These are phyloP conservation scores for Volvox carteri DNA, from an alignment of 163 green algal genomes.

Conservation along the genomic window DNA sequence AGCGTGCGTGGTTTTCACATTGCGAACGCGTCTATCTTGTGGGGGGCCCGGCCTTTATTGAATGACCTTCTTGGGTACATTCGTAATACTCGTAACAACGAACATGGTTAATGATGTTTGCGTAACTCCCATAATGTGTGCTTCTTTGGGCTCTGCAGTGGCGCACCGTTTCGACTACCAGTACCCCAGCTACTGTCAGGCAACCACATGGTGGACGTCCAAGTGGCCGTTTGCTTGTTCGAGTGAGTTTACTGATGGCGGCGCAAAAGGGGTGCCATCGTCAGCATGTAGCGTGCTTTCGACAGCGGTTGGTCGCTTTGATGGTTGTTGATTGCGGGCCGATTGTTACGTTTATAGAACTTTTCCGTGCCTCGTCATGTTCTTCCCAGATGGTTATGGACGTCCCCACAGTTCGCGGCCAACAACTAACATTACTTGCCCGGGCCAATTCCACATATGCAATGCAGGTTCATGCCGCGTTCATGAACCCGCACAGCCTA, in stretches of 20 bases:
- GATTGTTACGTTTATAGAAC: background rate
- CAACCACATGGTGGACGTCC: background rate
- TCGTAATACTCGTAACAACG: too few species aligned
- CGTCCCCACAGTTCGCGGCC: background rate
- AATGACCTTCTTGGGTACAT: too few species aligned
- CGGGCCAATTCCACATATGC: background rate
- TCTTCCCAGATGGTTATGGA: background rate
- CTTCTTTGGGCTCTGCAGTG: background rate
- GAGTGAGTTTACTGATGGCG: background rate
- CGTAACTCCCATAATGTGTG: too few species aligned
- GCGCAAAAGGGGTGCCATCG: constrained; percentile 3
- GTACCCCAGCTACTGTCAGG: background rate
- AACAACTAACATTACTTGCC: background rate
- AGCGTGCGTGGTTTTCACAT: too few species aligned
- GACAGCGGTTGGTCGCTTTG: background rate
- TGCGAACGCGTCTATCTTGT: too few species aligned
- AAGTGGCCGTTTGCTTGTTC: background rate
- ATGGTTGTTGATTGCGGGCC: background rate
- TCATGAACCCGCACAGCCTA: constrained; percentile 32
- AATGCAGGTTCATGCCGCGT: background rate
- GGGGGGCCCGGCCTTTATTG: too few species aligned
- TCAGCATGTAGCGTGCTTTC: constrained; percentile 24
- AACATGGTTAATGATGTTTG: too few species aligned
- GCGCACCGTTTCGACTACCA: background rate
- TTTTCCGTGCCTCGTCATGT: background rate